Conservation (phyloP, 1,139 yeast genomes). For the Yamadazyma songkhlaensis region DNA sequence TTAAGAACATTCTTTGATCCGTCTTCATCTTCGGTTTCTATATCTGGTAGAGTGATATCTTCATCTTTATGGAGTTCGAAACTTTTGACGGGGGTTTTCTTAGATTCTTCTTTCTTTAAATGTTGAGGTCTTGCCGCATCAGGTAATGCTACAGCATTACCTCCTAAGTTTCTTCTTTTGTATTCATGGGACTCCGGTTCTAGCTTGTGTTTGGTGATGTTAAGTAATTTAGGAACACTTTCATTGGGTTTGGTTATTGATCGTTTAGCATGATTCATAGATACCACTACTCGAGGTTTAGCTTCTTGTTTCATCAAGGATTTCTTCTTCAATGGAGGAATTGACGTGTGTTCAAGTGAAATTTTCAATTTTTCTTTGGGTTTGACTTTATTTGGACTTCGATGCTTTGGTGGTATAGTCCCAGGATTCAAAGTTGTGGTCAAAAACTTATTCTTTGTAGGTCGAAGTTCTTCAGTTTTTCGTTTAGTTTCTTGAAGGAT, state of each 20-base stretch:
- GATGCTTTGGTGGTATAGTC: constrained; percentile 7
- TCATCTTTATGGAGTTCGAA: constrained; percentile 4
- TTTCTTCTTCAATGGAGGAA: constrained; percentile 28
- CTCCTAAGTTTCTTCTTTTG: constrained; percentile 16
- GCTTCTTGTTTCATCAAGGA: constrained; percentile 31
- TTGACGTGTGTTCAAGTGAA: constrained; percentile 15
- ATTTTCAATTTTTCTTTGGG: constrained; percentile 1
- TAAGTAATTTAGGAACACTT: not conserved
- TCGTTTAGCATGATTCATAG: constrained; percentile 22
- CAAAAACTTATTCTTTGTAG: constrained; percentile 7
- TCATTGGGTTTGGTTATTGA: constrained; percentile 2
- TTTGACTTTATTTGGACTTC: not conserved
- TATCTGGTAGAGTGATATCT: constrained; percentile 37
- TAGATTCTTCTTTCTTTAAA: constrained; percentile 1
- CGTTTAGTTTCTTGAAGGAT: too few relatives aligned
- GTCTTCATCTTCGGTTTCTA: constrained; percentile 58
- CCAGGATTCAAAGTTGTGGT: constrained; percentile 8
- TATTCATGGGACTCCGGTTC: constrained; percentile 7
- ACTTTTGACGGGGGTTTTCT: constrained; percentile 7
- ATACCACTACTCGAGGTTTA: constrained; percentile 24
- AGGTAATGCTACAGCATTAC: constrained; percentile 34
- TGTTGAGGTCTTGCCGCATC: constrained; percentile 32
- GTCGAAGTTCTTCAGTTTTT: constrained; percentile 5
- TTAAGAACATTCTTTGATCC: constrained; percentile 48
- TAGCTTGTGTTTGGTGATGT: constrained; percentile 7